These are phyloP conservation scores for Globisporangium carolinianum DNA, from an alignment of 352 stramenopile genomes.

Conservation along the genomic window DNA sequence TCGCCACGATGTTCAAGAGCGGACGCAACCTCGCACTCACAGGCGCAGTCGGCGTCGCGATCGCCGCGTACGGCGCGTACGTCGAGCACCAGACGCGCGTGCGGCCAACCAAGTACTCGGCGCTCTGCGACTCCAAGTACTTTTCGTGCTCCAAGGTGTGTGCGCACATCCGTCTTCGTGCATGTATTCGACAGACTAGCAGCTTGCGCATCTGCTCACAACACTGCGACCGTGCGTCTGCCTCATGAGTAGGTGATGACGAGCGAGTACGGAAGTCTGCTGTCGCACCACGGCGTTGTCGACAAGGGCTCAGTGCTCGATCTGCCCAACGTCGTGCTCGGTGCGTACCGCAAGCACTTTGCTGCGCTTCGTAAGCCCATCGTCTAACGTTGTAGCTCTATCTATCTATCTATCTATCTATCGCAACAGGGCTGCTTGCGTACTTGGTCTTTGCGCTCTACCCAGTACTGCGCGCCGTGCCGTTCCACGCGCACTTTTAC, in stretches of 20 bases:
- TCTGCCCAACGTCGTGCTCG: constrained; percentile 41
- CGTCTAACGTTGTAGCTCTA: not conserved
- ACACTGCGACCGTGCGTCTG: not conserved
- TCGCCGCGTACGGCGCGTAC: constrained; percentile 36
- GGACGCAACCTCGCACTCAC: constrained; percentile 15
- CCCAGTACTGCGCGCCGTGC: constrained; percentile 24
- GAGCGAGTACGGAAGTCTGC: constrained; percentile 46
- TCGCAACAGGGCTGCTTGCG: constrained; percentile 14
- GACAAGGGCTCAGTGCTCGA: constrained; percentile 30
- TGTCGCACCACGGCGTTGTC: constrained; percentile 35
- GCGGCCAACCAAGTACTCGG: constrained; percentile 26
- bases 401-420: not conserved
- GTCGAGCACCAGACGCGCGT: constrained; percentile 40
- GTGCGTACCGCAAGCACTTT: constrained; percentile 8
- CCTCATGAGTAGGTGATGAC: constrained; percentile 28
- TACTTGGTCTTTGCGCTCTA: constrained; percentile 46
- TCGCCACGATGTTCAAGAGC: constrained; percentile 6
- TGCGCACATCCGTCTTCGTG: no score
- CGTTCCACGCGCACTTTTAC: constrained; percentile 44
- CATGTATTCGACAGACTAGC: not conserved
- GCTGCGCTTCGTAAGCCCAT: not conserved
- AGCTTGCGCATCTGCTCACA: not conserved
- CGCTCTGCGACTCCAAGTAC: constrained; percentile 45
- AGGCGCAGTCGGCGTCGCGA: constrained; percentile 17
- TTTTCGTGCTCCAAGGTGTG: constrained; percentile 52